Percentiles rank a stretch among this genome's conserved stretches.
Conservation (phyloP, 257 asterid genomes). For the Nemophila menziesii region DNA sequence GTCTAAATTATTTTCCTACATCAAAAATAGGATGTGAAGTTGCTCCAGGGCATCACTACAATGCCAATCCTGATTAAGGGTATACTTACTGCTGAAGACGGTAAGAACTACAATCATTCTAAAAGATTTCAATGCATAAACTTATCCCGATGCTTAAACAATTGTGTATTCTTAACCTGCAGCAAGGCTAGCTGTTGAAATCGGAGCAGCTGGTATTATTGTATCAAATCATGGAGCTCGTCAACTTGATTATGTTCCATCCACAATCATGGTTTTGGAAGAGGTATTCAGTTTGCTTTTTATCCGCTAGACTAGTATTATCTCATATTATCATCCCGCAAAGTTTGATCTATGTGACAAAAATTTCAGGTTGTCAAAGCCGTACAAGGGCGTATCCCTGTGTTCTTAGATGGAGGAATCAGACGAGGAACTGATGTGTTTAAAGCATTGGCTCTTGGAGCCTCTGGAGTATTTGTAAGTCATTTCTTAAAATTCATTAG, state of each 20-base stretch:
- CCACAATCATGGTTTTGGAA: slow-evolving; percentile 78
- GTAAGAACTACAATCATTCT: slow-evolving; percentile 26
- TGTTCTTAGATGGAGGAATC: slow-evolving; percentile 92
- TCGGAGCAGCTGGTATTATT: slow-evolving; percentile 84
- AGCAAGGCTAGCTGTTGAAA: slow-evolving; percentile 79
- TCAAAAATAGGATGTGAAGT: slow-evolving; percentile 67
- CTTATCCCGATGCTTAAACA: slow-evolving; percentile 3
- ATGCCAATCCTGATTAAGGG: slow-evolving; percentile 95
- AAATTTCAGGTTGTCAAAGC: slow-evolving; percentile 85
- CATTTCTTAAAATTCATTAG: too few relatives aligned
- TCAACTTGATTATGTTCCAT: slow-evolving; percentile 86
- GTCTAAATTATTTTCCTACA: slow-evolving; percentile 5
- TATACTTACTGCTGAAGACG: slow-evolving; percentile 84
- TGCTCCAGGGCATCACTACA: slow-evolving; percentile 90
- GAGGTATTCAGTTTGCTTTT: slow-evolving; percentile 33
- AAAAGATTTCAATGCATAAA: background rate
- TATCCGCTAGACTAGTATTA: background rate
- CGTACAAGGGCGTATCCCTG: slow-evolving; percentile 89
- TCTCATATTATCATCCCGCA: too few relatives aligned
- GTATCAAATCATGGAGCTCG: slow-evolving; percentile 99
- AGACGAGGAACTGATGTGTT: slow-evolving; percentile 96
- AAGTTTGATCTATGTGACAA: too few relatives aligned
- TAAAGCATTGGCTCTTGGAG: slow-evolving; percentile 95
- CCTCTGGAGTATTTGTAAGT: slow-evolving; percentile 91
- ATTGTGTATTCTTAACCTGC: slow-evolving; percentile 15